Percentiles rank a stretch among this genome's conserved stretches.
Conservation (phyloP, 768 basidiomycete genomes). For the Amanita subjunquillea region DNA sequence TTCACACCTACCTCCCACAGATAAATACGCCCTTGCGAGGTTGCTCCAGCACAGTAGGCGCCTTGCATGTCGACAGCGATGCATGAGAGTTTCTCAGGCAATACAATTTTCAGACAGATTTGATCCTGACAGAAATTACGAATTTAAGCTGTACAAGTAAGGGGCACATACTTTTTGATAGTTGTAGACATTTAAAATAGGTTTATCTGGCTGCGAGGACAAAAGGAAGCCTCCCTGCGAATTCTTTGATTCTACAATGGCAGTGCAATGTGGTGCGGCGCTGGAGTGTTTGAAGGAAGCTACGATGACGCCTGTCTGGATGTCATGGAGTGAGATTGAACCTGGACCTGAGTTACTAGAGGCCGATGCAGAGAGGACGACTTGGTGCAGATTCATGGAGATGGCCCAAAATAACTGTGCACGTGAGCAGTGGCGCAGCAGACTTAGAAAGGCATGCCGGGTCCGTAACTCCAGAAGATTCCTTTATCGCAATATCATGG, state of each 20-base stretch:
- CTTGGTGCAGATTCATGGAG: conserved; percentile 57
- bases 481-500: conserved; percentile 23
- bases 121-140: conserved; percentile 58
- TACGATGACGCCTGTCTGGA: conserved; percentile 63
- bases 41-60: conserved; percentile 79
- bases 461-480: neutral
- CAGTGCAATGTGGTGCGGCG: conserved; percentile 53
- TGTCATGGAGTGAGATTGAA: conserved; percentile 67
- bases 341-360: conserved; percentile 42
- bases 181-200: conserved; percentile 80
- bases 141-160: neutral
- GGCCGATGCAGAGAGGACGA: conserved; percentile 52
- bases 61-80: conserved; percentile 68
- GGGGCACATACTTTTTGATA: conserved; percentile 72
- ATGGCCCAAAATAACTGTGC: neutral
- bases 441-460: neutral
- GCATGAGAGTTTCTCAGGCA: conserved; percentile 85
- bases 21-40: conserved; percentile 80
- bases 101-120: conserved; percentile 71
- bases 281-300: conserved; percentile 87
- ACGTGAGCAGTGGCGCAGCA: conserved; percentile 2
- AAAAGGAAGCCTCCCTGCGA: conserved; percentile 79
- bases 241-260: conserved; percentile 53
- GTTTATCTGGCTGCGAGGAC: conserved; percentile 81
- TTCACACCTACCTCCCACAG: conserved; percentile 80